Evolutionary conservation across 169 alveolate species (phyloP), one percentile per base, ranked within the genome.

Genomic region (Eimeria acervulina): DNA sequence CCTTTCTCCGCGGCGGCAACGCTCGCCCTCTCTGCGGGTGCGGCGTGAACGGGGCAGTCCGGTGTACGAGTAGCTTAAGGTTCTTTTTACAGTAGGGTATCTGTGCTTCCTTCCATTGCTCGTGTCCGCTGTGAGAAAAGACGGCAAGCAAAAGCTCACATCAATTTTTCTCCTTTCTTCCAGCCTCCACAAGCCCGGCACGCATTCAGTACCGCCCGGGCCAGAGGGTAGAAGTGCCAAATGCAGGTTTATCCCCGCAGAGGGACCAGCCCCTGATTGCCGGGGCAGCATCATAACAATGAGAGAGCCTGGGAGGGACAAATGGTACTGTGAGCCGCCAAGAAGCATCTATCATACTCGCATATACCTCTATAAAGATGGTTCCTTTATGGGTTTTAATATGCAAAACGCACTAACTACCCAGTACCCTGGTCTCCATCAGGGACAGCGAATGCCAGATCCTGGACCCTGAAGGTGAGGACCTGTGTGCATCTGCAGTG

Each of bases 31-130:
- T 42, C 90, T 17, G 72, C 68, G 17, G n/a, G 44, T 28, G n/a
- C 90, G 90, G 44, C 66, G 66, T 47, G 90, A 47, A 72, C 63
- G 90, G 90, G 90, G 90, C 28, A 81, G 90, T 15, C 90, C 90
- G 28, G 90, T 81, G 15, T 81, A 81, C 70, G 70, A 81, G 72
- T 81, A 42, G 61, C 13, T 74, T 38, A 6, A 66, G 5, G 42
- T 2, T 31, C 26, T 66, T 28, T 61, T 23, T 23, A 3, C n/a
- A n/a, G n/a, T n/a, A n/a, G 31, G 4, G 17, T 2, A 8, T 28
- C 19, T 28, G 26, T 66, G 74, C 21, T 10, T 0, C 26, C 6
- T 66, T 66, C 33, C 44, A 6, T 21, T 66, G 42, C 19, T 66
- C 28, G 8, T 66, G 19, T n/a, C 38, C 42, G 7, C 5, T 31